Conservation (phyloP, 257 asterid species). For the Linderniella brevidens region DNA sequence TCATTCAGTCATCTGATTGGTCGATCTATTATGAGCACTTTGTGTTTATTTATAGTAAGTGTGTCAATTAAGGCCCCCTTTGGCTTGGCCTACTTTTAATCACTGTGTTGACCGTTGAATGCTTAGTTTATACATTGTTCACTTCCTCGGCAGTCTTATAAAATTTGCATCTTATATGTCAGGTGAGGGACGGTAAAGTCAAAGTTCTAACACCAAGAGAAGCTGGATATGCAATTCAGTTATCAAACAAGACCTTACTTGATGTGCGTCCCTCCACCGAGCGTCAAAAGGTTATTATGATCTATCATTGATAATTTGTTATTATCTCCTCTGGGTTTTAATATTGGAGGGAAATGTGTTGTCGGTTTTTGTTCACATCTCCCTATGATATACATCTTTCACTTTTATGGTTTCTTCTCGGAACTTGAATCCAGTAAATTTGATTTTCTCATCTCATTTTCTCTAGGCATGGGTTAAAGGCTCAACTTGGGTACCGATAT, state of each 20-base stretch:
- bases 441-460: conserved; percentile 14
- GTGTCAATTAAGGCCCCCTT: no score
- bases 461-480: conserved; percentile 89
- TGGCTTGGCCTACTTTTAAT: no score
- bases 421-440: not conserved
- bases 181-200: conserved; percentile 86
- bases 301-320: conserved; percentile 5
- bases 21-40: no score
- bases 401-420: no score
- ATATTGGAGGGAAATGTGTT: not conserved
- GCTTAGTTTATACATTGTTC: no score
- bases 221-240: conserved; percentile 95
- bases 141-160: no score
- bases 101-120: no score
- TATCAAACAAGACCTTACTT: conserved; percentile 60
- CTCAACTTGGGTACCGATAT: conserved; percentile 83
- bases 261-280: conserved; percentile 88
- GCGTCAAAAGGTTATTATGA: conserved; percentile 44
- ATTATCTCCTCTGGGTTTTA: no score
- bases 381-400: no score
- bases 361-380: not conserved
- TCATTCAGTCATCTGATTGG: no score
- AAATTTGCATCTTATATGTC: conserved; percentile 9
- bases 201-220: conserved; percentile 78
- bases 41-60: no score